Evolutionary conservation across 257 asterid species (phyloP).

Genomic region (Ehretia macrophylla): DNA sequence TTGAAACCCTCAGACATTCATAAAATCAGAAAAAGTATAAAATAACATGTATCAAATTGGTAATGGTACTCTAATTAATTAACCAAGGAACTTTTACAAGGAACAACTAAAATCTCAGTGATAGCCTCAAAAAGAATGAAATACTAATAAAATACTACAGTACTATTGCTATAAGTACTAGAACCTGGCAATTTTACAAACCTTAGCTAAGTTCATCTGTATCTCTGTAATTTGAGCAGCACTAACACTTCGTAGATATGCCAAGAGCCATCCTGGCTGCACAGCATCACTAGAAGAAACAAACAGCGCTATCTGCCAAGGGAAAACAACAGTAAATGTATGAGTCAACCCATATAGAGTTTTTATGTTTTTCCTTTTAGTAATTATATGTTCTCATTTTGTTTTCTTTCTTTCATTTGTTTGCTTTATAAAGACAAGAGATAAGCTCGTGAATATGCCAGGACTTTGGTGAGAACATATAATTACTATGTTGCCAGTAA

Average conservation of each 20-base stretch:
- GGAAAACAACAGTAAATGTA: neutral
- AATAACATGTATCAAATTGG: neutral
- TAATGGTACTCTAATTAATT: neutral
- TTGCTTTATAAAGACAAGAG: no score
- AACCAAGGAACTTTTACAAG: no score
- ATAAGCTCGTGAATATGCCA: no score
- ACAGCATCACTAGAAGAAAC: conserved; percentile 72
- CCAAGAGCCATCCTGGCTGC: conserved; percentile 81
- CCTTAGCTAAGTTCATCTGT: conserved; percentile 79
- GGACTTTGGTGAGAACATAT: no score
- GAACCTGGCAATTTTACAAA: conserved; percentile 22
- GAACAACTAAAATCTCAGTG: neutral
- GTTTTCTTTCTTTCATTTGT: neutral
- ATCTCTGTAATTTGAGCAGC: conserved; percentile 54
- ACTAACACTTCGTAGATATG: conserved; percentile 58
- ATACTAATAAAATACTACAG: neutral
- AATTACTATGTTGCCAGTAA: no score
- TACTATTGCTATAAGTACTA: neutral
- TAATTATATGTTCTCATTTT: neutral
- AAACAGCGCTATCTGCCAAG: conserved; percentile 76
- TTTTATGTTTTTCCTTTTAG: no score
- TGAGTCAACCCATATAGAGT: neutral
- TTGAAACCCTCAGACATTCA: neutral
- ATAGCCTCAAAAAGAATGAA: no score
- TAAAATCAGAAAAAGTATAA: neutral